Evolutionary conservation across 139 green algal species (phyloP).

Genomic region (Picochlorum costavermella): DNA sequence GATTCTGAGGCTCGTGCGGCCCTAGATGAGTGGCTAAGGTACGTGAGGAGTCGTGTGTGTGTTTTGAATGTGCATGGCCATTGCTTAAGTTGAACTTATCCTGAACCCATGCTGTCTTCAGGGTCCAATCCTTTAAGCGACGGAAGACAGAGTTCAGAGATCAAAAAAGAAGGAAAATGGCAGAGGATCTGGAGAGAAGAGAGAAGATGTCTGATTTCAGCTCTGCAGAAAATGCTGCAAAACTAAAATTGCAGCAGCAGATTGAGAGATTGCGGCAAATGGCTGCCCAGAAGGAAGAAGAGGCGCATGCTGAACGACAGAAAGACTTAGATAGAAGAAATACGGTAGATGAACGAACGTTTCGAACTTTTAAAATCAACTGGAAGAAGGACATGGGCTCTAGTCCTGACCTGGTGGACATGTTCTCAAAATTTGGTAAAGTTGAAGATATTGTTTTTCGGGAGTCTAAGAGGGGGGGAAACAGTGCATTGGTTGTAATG

Average conservation of each 20-base stretch:
- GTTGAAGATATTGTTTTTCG: slow-evolving; percentile 58
- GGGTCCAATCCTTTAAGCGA: background rate
- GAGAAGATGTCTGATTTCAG: slow-evolving; percentile 35
- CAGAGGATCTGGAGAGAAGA: slow-evolving; percentile 55
- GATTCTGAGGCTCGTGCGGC: slow-evolving; percentile 58
- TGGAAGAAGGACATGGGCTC: slow-evolving; percentile 29
- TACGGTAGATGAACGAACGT: slow-evolving; percentile 23
- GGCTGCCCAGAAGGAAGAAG: slow-evolving; percentile 17
- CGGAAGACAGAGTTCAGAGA: slow-evolving; percentile 34
- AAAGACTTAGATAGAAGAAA: background rate
- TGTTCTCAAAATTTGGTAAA: background rate
- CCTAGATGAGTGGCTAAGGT: slow-evolving; percentile 37
- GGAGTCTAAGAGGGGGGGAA: slow-evolving; percentile 20
- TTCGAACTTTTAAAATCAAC: slow-evolving; percentile 51
- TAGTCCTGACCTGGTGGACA: slow-evolving; percentile 21
- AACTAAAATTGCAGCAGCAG: slow-evolving; percentile 32
- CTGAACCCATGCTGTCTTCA: background rate
- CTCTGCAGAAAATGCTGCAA: slow-evolving; percentile 20
- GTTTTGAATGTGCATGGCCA: slow-evolving; percentile 40
- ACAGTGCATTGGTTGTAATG: slow-evolving; percentile 54
- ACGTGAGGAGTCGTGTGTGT: background rate
- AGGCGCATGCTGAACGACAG: background rate
- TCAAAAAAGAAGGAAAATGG: slow-evolving; percentile 71
- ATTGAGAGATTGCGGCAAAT: slow-evolving; percentile 48
- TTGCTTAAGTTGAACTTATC: background rate